phyloP scores from a whole-genome alignment of 768 basidiomycete species.

The Clavulina sp. region DNA sequence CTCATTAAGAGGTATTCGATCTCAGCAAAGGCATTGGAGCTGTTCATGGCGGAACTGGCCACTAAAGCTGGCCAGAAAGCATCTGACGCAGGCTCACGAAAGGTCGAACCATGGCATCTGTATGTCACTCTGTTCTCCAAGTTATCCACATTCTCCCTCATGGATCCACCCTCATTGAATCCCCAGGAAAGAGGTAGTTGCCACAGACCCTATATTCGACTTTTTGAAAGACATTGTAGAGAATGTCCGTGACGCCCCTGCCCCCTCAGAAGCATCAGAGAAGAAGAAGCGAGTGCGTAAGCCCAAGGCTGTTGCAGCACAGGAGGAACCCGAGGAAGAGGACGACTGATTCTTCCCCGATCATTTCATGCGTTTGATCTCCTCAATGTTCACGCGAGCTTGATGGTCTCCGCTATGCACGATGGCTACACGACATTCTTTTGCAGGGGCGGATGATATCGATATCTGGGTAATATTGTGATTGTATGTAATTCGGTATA shows the following conservation, averaged over 20 bases:
- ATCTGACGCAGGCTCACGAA: conserved; percentile 57
- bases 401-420: too few species aligned
- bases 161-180: neutral
- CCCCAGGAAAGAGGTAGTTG: conserved; percentile 77
- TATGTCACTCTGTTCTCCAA: conserved; percentile 26
- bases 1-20: neutral
- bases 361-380: too few species aligned
- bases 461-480: too few species aligned
- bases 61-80: conserved; percentile 73
- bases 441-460: too few species aligned
- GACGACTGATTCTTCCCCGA: too few species aligned
- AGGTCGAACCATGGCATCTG: conserved; percentile 88
- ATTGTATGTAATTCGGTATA: too few species aligned
- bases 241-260: conserved; percentile 43
- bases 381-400: too few species aligned
- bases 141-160: neutral
- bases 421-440: too few species aligned
- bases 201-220: conserved; percentile 75
- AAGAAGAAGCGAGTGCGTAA: neutral
- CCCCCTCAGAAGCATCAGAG: neutral
- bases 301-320: neutral
- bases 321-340: too few species aligned
- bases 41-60: conserved; percentile 74
- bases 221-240: conserved; percentile 88
- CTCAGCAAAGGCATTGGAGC: conserved; percentile 81